Evolutionary conservation across 495 filamentous ascomycete species (phyloP).

Genomic region (Tuber indicum): DNA sequence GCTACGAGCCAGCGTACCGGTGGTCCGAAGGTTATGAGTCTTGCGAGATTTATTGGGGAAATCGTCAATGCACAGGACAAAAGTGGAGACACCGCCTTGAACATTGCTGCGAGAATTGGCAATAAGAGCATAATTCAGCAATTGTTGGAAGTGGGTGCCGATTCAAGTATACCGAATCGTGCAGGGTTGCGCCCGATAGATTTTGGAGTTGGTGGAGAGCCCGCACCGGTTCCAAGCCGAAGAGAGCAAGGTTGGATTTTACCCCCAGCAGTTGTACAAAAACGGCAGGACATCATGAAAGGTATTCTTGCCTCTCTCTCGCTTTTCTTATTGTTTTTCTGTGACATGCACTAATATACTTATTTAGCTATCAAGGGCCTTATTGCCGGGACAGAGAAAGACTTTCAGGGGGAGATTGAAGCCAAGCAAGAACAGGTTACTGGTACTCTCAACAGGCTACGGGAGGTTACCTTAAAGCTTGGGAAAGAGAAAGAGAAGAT

Average conservation of each 20-base stretch:
- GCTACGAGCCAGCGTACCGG: slow-evolving; percentile 53
- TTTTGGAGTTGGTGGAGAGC: slow-evolving; percentile 80
- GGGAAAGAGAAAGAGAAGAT: slow-evolving; percentile 66
- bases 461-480: slow-evolving; percentile 69
- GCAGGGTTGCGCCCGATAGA: slow-evolving; percentile 79
- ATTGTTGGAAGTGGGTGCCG: slow-evolving; percentile 84
- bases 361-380: slow-evolving; percentile 62
- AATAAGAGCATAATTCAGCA: slow-evolving; percentile 89
- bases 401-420: slow-evolving; percentile 67
- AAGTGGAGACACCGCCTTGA: slow-evolving; percentile 87
- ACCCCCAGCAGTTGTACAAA: slow-evolving; percentile 37
- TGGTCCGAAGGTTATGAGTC: slow-evolving; percentile 59
- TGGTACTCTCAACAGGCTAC: slow-evolving; percentile 65
- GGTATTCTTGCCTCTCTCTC: slow-evolving; percentile 45
- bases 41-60: slow-evolving; percentile 88
- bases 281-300: slow-evolving; percentile 56
- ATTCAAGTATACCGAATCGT: slow-evolving; percentile 79
- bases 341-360: neutral
- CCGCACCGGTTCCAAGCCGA: slow-evolving; percentile 43
- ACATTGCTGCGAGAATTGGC: slow-evolving; percentile 82
- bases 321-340: neutral
- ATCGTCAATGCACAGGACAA: slow-evolving; percentile 91
- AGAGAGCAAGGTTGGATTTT: slow-evolving; percentile 39
- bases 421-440: slow-evolving; percentile 78
- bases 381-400: slow-evolving; percentile 63